A percentile compares a stretch with the other conserved stretches of the same genome.
Conservation (phyloP, 2,329 filamentous ascomycete species). For the Botrytis deweyae region DNA sequence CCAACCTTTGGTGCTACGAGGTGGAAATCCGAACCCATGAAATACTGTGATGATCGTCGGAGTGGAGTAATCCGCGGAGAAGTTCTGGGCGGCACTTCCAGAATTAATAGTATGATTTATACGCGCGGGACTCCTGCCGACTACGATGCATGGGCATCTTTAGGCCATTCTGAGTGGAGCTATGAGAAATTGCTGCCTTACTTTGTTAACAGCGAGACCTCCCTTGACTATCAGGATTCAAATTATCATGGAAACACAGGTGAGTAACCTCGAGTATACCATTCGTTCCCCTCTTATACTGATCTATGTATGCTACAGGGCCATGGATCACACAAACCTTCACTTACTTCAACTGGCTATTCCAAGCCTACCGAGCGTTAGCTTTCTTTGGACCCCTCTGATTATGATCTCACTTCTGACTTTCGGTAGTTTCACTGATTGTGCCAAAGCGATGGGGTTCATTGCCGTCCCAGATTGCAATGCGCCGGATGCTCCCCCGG, state of each 20-base stretch:
- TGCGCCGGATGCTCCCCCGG: slow-evolving; percentile 10
- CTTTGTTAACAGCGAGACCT: slow-evolving; percentile 40
- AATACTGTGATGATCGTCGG: slow-evolving; percentile 13
- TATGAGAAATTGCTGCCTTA: slow-evolving; percentile 46
- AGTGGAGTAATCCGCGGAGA: slow-evolving; percentile 12
- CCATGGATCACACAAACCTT: slow-evolving; percentile 18
- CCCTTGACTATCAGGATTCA: not conserved
- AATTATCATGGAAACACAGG: slow-evolving; percentile 1
- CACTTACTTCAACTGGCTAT: slow-evolving; percentile 10
- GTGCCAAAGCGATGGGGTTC: not conserved
- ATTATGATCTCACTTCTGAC: not conserved
- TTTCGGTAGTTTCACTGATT: not conserved
- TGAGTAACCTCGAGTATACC: not conserved
- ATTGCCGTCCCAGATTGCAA: slow-evolving; percentile 3
- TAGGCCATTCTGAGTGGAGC: slow-evolving; percentile 48
- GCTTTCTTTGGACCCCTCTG: not conserved
- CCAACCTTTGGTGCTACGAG: not conserved
- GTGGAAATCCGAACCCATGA: slow-evolving; percentile 18
- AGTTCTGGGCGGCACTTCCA: slow-evolving; percentile 42
- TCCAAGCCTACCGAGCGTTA: slow-evolving; percentile 10
- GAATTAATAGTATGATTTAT: slow-evolving; percentile 45
- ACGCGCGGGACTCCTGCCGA: slow-evolving; percentile 42
- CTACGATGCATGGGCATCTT: slow-evolving; percentile 46
- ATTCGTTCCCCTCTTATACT: not conserved
- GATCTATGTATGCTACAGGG: not conserved